Conservation (phyloP, 164 flowering plant species). For the Amborella trichopoda region DNA sequence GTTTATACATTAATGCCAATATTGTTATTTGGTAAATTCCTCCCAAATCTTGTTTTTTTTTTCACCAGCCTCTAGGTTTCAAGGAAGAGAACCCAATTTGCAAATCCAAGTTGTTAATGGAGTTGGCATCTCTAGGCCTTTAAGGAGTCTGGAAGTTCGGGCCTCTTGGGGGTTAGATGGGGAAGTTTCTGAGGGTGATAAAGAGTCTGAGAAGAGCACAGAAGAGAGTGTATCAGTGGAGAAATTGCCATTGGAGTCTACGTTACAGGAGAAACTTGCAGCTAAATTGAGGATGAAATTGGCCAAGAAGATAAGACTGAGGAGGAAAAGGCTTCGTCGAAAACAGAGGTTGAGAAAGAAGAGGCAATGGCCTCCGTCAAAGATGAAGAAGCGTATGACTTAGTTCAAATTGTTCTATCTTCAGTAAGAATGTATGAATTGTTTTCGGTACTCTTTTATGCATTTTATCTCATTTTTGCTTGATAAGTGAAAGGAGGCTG, state of each 20-base stretch:
- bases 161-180: conserved; percentile 38
- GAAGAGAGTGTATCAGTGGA: conserved; percentile 38
- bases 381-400: conserved; percentile 88
- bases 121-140: conserved; percentile 4
- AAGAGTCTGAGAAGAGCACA: conserved; percentile 15
- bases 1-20: background rate
- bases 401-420: too few species aligned
- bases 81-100: conserved; percentile 11
- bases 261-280: conserved; percentile 44
- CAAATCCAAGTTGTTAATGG: conserved; percentile 13
- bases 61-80: conserved; percentile 27
- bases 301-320: conserved; percentile 76
- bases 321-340: conserved; percentile 69
- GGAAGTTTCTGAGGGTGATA: conserved; percentile 11
- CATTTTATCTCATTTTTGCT: too few species aligned
- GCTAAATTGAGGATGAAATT: conserved; percentile 70
- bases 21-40: background rate
- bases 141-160: conserved; percentile 11
- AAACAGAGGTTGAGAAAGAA: conserved; percentile 84
- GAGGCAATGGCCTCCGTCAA: conserved; percentile 97
- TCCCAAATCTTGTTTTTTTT: conserved; percentile 2
- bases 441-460: too few species aligned
- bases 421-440: too few species aligned
- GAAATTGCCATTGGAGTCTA: conserved; percentile 73
- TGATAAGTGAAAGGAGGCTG: too few species aligned